Evolutionary conservation across 2,329 filamentous ascomycete genomes (phyloP), one percentile per base, ranked within the genome.

Genomic region (Fusarium xylarioides): DNA sequence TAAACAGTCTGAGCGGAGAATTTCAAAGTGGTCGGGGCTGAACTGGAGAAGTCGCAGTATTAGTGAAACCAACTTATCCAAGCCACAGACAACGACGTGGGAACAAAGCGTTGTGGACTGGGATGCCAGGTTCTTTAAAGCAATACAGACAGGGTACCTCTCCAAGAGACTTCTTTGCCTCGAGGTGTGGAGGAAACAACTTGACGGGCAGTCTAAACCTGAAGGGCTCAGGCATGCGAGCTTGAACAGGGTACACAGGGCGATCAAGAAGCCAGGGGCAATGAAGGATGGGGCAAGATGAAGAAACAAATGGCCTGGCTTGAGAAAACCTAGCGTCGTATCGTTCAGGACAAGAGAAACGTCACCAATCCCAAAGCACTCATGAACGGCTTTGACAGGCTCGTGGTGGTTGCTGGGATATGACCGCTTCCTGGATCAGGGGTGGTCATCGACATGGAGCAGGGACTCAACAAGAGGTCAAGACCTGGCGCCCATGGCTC

Each of bases 261-360:
- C 77, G 78, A 79, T 79, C 78, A 79, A 70, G 63, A 68, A 74
- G 64, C 71, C 74, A 76, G 74, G 76, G 71, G 71, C 68, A 66
- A 63, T 66, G 49, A 68, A 61, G 55, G 62, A 70, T 54, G 67
- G 63, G 74, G 61, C 66, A 70, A 78, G 69, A 69, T 77, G 76
- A 77, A 75, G 74, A 78, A 77, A 76, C 74, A 78, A 76, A 76
- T 71, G 59, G 67, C 56, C 74, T 70, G 65, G 66, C 75, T 70
- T 54, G 66, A 68, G 68, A 68, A 71, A 65, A 74, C 64, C 58
- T 68, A 65, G 70, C 63, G 58, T 74, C 49, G 70, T 70, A 74
- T 75, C 64, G 61, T 75, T 74, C 70, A 75, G 73, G 72, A 71
- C 66, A 66, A 67, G 69, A 76, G 72, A 76, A 77, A 77, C 74